Base-by-base conservation (phyloP, 1,284 basidiomycete genomes). In the Butyriboletus appendiculatus region DNA sequence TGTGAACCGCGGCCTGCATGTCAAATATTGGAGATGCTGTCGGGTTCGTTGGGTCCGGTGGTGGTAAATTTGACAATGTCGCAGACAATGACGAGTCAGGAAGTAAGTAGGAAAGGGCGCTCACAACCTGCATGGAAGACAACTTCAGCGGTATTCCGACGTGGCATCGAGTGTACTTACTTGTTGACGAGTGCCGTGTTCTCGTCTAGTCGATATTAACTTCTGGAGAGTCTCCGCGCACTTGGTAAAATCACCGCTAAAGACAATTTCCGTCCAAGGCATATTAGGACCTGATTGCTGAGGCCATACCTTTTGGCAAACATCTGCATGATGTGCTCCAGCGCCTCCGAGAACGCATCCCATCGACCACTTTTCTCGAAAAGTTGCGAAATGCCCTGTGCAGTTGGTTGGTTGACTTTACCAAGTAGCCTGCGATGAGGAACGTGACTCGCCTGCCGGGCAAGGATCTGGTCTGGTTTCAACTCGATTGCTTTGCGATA, bases 151-250 rank as follows among this genome's bases (percentile, higher is more conserved):
- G 49, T 32, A 33, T 41, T 22, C 24, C 22, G 10, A 37, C 6
- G 49, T 50, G 24, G 44, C 48, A 47, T 32, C 12, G n/a, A 59
- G 24, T 9, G 38, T 24, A 53, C 55, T 43, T 59, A 89, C 90
- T 71, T 92, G 78, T 48, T 76, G 67, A 32, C 76, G 74, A 4
- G 81, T 81, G 0, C 90, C 90, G 55, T 85, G 77, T 45, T 82
- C 74, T 16, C 85, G 76, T 26, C 84, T 80, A 3, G 86, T 65
- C 3, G 84, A 79, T n/a, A 97, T 73, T 37, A 92, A 74, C 60
- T 87, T 90, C 66, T 95, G 90, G 40, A 96, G 68, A 0, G 79
- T 75, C 63, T 93, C 90, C 1, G 90, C 92, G 60, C 88, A 91
- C 71, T 92, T 96, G 9, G 77, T 76, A 0, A 81, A 82, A 67